phyloP scores from a whole-genome alignment of 2,329 filamentous ascomycete species.

The Phaeosphaeriaceae sp. region DNA sequence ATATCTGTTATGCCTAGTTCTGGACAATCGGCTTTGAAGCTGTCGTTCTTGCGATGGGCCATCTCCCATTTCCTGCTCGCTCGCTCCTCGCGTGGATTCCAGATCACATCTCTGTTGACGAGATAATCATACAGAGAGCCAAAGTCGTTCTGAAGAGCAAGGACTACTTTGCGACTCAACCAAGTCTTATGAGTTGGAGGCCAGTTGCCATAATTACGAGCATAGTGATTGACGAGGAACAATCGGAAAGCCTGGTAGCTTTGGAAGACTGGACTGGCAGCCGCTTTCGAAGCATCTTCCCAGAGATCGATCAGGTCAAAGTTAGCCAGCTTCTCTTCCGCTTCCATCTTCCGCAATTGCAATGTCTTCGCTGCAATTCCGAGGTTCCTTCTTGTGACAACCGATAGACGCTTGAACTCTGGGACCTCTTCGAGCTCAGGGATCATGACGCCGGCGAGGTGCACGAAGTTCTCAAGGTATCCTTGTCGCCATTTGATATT shows the following conservation, averaged over 20 bases:
- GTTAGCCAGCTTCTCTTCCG: constrained; percentile 65
- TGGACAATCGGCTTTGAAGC: constrained; percentile 52
- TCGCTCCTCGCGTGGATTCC: constrained; percentile 68
- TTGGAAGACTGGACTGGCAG: constrained; percentile 54
- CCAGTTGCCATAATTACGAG: constrained; percentile 66
- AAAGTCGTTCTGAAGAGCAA: constrained; percentile 69
- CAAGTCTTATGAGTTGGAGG: constrained; percentile 61
- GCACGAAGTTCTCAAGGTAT: constrained; percentile 72
- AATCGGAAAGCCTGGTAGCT: constrained; percentile 66
- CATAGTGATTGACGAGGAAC: constrained; percentile 68
- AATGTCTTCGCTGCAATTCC: constrained; percentile 68
- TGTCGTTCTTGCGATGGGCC: constrained; percentile 45
- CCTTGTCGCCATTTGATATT: constrained; percentile 70
- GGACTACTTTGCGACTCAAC: constrained; percentile 66
- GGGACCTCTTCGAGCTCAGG: constrained; percentile 55
- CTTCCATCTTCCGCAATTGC: constrained; percentile 67
- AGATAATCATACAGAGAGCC: constrained; percentile 74
- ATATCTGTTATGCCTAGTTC: constrained; percentile 72
- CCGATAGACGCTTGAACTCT: constrained; percentile 66
- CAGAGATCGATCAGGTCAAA: constrained; percentile 71
- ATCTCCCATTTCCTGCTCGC: constrained; percentile 71
- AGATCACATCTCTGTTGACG: constrained; percentile 70
- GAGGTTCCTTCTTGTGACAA: constrained; percentile 68
- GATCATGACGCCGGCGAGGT: constrained; percentile 67
- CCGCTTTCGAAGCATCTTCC: constrained; percentile 47